Percentiles rank a stretch among this genome's conserved stretches.
Conservation (phyloP, 768 basidiomycete genomes). For the Asterophora parasitica region DNA sequence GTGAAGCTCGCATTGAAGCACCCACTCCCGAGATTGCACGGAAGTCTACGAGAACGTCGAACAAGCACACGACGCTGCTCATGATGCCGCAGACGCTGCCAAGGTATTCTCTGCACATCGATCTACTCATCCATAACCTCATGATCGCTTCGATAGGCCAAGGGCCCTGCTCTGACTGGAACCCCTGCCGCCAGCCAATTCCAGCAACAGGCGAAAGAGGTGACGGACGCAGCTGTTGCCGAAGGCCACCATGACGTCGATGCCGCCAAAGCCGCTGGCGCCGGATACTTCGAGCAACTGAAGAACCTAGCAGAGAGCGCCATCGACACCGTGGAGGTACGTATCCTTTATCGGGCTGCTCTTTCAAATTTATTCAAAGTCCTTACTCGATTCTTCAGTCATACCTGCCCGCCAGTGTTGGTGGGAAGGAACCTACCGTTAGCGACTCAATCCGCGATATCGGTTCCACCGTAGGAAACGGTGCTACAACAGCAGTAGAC, state of each 20-base stretch:
- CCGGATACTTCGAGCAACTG: conserved; percentile 51
- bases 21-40: conserved; percentile 34
- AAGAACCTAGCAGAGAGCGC: conserved; percentile 42
- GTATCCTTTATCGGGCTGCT: background rate
- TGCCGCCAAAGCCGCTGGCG: conserved; percentile 38
- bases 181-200: conserved; percentile 31
- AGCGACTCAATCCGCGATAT: conserved; percentile 18
- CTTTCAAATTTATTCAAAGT: background rate
- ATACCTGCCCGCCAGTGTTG: conserved; percentile 25
- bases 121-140: background rate
- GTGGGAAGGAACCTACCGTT: conserved; percentile 17
- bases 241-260: conserved; percentile 52
- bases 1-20: conserved; percentile 45
- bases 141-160: conserved; percentile 17
- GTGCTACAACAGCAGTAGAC: conserved; percentile 23
- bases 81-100: conserved; percentile 48
- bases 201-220: conserved; percentile 29
- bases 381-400: conserved; percentile 9
- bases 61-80: conserved; percentile 39
- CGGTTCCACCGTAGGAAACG: conserved; percentile 28
- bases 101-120: conserved; percentile 32
- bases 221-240: conserved; percentile 48
- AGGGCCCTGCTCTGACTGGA: conserved; percentile 28
- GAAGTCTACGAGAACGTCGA: conserved; percentile 45
- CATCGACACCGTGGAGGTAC: conserved; percentile 41